Conservation (phyloP, 768 basidiomycete genomes). For the Boletus rubropictus region DNA sequence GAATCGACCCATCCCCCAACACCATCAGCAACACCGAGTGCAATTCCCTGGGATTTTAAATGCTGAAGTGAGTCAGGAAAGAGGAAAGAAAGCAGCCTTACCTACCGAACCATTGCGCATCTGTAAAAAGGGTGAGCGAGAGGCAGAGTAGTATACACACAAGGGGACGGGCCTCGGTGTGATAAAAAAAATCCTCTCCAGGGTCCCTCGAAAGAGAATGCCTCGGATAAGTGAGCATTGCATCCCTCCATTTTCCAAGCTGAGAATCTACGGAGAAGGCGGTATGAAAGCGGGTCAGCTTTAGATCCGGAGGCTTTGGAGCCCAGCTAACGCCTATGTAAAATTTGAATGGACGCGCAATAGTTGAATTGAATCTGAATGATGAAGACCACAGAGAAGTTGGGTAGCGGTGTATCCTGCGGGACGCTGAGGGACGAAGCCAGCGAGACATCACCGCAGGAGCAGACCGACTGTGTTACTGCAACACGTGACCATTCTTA, state of each 20-base stretch:
- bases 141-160: not conserved
- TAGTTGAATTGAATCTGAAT: constrained; percentile 18
- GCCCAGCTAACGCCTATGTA: constrained; percentile 77
- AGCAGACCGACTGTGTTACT: not conserved
- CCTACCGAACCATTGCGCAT: constrained; percentile 78
- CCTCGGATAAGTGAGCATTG: constrained; percentile 47
- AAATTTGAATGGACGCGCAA: constrained; percentile 57
- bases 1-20: constrained; percentile 88
- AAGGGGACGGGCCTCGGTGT: constrained; percentile 54
- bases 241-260: constrained; percentile 67
- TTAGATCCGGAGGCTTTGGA: constrained; percentile 53
- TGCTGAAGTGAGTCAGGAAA: constrained; percentile 23
- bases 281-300: constrained; percentile 29
- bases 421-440: not conserved
- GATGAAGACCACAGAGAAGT: not conserved
- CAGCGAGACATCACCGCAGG: constrained; percentile 12
- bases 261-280: constrained; percentile 55
- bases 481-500: constrained; percentile 19
- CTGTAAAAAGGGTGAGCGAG: constrained; percentile 32
- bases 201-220: constrained; percentile 34
- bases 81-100: constrained; percentile 16
- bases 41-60: constrained; percentile 49
- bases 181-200: constrained; percentile 61
- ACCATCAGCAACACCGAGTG: constrained; percentile 86
- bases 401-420: not conserved